Evolutionary conservation across 1,284 basidiomycete genomes (phyloP).

Genomic region (Vanrija pseudolonga): DNA sequence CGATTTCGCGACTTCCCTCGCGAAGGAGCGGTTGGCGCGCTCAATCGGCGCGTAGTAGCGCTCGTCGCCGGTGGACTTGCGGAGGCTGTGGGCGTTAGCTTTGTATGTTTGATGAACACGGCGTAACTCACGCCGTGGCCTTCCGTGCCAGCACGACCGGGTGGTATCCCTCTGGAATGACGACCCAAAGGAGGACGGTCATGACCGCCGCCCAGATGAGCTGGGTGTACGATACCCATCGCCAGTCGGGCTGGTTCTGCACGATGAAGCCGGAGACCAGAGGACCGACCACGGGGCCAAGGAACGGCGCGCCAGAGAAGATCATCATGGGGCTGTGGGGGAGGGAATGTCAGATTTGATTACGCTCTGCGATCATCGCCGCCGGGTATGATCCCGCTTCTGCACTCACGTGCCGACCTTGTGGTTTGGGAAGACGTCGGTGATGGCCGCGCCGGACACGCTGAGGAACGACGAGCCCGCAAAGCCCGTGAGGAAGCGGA

Average conservation of each 20-base stretch:
- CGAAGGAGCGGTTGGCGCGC: slow-evolving; percentile 51
- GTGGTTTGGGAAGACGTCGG: slow-evolving; percentile 65
- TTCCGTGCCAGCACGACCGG: slow-evolving; percentile 62
- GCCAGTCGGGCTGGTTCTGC: slow-evolving; percentile 60
- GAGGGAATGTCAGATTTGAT: background rate
- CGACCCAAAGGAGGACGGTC: slow-evolving; percentile 40
- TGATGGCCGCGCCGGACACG: slow-evolving; percentile 74
- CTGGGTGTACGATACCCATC: slow-evolving; percentile 71
- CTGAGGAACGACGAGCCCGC: slow-evolving; percentile 67
- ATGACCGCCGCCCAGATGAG: slow-evolving; percentile 55
- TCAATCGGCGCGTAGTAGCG: slow-evolving; percentile 61
- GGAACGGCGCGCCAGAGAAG: slow-evolving; percentile 66
- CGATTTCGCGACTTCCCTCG: slow-evolving; percentile 54
- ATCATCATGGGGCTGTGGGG: slow-evolving; percentile 76
- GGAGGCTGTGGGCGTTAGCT: slow-evolving; percentile 41
- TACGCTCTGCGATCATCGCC: background rate
- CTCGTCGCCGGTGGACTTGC: slow-evolving; percentile 55
- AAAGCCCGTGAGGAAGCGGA: slow-evolving; percentile 68
- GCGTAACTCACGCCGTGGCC: slow-evolving; percentile 52
- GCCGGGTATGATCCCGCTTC: too few relatives aligned
- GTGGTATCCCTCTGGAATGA: slow-evolving; percentile 72
- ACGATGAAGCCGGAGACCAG: slow-evolving; percentile 53
- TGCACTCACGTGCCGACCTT: slow-evolving; percentile 62
- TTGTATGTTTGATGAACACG: background rate
- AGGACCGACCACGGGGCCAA: slow-evolving; percentile 65